Evolutionary conservation across 2,329 filamentous ascomycete species (phyloP), one percentile per base, ranked within the genome.

Genomic region (Trichophyton verrucosum): DNA sequence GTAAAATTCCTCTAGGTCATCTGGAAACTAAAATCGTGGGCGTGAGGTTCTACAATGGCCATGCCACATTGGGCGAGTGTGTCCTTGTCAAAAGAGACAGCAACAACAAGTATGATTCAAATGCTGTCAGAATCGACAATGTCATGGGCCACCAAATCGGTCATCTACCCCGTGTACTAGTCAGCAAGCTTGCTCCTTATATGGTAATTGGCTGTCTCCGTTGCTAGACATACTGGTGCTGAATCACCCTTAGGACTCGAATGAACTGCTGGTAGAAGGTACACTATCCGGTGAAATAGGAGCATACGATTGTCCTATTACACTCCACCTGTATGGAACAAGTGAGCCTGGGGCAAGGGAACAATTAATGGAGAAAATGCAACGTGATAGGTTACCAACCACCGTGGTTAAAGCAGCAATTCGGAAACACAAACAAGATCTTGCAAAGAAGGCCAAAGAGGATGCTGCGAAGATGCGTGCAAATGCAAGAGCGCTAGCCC

Each of bases 41-140:
- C 1, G 73, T 81, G 68, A 67, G 79, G 75, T 88, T 82, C 69
- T 89, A 89, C 70, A 73, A 72, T 60, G 86, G 86, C 1, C 76
- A 80, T 65, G 86, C 85, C 13, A 84, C 80, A 6, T 66, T 77
- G 1, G 84, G 85, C 24, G 86, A 89, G 69, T 77, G 81, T 59
- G 83, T 89, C 1, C 71, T 85, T 55, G 75, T 86, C 60, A 77
- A 76, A 40, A 77, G 88, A 68, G 86, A 92, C 68, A 85, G 87
- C 1, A 68, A 72, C 1, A 92, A 92, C 67, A 77, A 74, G 65
- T 88, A 87, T 68, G 88, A 94, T 69, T 64, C 66, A 4, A 94
- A 94, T 73, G 89, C 89, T 0, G 89, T 95, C 61, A 82, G 84
- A 3, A 82, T 95, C 1, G 80, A 88, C 67, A 95, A 94, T 71